Evolutionary conservation across 2,329 filamentous ascomycete species (phyloP).

Genomic region (Periconia sp.): DNA sequence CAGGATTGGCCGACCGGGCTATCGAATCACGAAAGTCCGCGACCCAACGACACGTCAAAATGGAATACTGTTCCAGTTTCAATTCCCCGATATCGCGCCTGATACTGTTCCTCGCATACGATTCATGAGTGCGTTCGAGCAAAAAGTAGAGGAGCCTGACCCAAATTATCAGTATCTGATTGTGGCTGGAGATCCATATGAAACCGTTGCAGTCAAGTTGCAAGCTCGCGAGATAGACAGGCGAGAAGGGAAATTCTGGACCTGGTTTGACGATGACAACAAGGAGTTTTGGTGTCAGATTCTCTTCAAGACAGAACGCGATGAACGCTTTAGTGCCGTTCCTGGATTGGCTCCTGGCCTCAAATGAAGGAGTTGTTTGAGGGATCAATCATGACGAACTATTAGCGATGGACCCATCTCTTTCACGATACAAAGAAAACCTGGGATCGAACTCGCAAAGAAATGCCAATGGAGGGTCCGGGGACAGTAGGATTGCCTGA

Average conservation of each 20-base stretch:
- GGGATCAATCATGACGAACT: not conserved
- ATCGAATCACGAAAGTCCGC: conserved; percentile 95
- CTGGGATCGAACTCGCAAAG: no score
- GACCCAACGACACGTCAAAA: conserved; percentile 87
- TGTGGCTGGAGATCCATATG: conserved; percentile 94
- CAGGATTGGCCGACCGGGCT: conserved; percentile 94
- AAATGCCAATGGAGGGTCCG: no score
- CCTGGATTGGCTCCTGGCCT: conserved; percentile 61
- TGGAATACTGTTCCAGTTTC: conserved; percentile 91
- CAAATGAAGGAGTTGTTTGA: conserved; percentile 23
- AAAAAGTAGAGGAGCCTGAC: conserved; percentile 89
- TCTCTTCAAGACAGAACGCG: conserved; percentile 97
- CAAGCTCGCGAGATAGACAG: conserved; percentile 92
- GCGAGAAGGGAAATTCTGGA: conserved; percentile 84
- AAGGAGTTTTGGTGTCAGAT: conserved; percentile 98
- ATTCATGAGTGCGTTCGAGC: conserved; percentile 97
- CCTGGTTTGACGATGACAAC: conserved; percentile 91
- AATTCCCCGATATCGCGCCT: conserved; percentile 85
- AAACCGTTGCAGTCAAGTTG: conserved; percentile 95
- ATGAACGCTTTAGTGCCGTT: conserved; percentile 78
- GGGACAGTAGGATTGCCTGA: no score
- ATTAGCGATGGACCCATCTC: not conserved
- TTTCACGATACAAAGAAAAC: no score
- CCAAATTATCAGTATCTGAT: conserved; percentile 93
- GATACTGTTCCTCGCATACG: conserved; percentile 80